Evolutionary conservation across 2,329 filamentous ascomycete genomes (phyloP).

Genomic region (Hirsutella rhossiliensis): DNA sequence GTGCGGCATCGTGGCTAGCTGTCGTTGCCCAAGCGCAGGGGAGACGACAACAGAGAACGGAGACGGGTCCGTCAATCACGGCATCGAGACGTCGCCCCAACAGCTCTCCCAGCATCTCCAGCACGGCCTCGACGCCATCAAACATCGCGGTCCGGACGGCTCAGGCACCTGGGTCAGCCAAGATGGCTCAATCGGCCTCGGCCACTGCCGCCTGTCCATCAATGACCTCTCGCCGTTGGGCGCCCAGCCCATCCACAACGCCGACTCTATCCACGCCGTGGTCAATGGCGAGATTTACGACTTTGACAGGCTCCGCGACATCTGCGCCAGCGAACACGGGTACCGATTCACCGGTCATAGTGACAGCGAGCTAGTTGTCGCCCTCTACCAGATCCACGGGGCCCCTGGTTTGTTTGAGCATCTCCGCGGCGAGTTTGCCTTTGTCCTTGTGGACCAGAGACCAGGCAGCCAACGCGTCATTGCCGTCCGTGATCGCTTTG

Average conservation of each 20-base stretch:
- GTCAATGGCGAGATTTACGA: constrained; percentile 49
- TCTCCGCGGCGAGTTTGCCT: constrained; percentile 41
- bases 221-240: constrained; percentile 35
- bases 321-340: constrained; percentile 18
- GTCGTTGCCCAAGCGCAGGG: too few relatives aligned
- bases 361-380: constrained; percentile 40
- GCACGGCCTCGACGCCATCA: constrained; percentile 11
- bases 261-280: constrained; percentile 36
- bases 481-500: constrained; percentile 39
- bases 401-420: constrained; percentile 20
- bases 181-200: constrained; percentile 19
- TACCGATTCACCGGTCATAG: constrained; percentile 32
- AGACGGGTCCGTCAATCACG: too few relatives aligned
- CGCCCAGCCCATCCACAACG: constrained; percentile 30
- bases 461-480: constrained; percentile 26
- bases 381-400: constrained; percentile 37
- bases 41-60: too few relatives aligned
- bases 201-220: constrained; percentile 38
- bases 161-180: constrained; percentile 15
- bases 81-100: too few relatives aligned
- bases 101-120: constrained; percentile 4
- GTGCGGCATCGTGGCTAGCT: too few relatives aligned
- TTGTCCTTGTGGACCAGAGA: constrained; percentile 34
- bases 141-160: constrained; percentile 19
- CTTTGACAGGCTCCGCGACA: constrained; percentile 28